These are phyloP conservation scores for Diplogelasinospora grovesii DNA, from an alignment of 495 filamentous ascomycete species.

Conservation along the genomic window DNA sequence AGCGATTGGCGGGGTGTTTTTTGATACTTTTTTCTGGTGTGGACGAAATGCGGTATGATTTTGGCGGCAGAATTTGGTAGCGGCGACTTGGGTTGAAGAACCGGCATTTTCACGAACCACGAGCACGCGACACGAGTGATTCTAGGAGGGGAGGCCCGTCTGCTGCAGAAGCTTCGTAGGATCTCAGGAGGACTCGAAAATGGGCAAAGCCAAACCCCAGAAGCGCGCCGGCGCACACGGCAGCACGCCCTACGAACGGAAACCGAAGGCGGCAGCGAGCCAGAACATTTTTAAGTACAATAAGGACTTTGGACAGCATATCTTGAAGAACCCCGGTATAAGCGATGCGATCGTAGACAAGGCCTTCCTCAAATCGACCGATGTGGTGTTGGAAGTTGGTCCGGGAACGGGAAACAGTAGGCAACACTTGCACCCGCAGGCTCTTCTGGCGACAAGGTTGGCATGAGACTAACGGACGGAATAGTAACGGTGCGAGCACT, in stretches of 20 bases:
- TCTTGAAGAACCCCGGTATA: constrained; percentile 92
- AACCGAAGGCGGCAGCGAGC: constrained; percentile 42
- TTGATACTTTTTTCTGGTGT: too few relatives aligned
- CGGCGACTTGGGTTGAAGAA: too few relatives aligned
- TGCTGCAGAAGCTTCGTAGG: too few relatives aligned
- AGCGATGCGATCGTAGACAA: constrained; percentile 77
- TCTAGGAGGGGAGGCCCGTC: too few relatives aligned
- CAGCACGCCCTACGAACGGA: constrained; percentile 50
- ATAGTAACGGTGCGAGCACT: constrained; percentile 83
- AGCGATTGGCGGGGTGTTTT: too few relatives aligned
- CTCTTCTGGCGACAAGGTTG: too few relatives aligned
- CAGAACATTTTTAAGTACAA: constrained; percentile 78
- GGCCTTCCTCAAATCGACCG: constrained; percentile 81
- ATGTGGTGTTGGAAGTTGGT: constrained; percentile 50
- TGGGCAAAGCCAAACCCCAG: constrained; percentile 55
- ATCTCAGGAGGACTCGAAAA: constrained; percentile 14
- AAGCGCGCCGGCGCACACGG: constrained; percentile 53
- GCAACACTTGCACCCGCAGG: background rate
- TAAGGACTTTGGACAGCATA: constrained; percentile 67
- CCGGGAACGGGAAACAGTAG: constrained; percentile 32
- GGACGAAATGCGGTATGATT: too few relatives aligned
- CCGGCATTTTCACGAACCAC: too few relatives aligned
- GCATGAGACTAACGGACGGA: too few relatives aligned
- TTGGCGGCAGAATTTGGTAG: too few relatives aligned
- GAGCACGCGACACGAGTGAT: too few relatives aligned